Percentiles rank a stretch among this genome's conserved stretches.
Evolutionary conservation across 2,329 filamentous ascomycete species (phyloP).

Genomic region (Aspergillus costaricaensis): DNA sequence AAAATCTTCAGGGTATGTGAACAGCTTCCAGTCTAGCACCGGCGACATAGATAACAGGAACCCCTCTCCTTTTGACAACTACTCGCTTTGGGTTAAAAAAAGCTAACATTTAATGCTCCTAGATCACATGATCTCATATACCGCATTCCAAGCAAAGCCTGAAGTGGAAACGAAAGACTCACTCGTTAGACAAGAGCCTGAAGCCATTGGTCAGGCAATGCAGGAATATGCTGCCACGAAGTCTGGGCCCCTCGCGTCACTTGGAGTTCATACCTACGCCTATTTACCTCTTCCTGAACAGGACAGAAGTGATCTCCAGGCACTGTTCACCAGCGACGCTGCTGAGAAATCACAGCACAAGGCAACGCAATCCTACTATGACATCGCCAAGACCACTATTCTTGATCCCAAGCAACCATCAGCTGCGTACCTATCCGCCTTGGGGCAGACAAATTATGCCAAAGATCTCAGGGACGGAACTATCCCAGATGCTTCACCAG

Average conservation of each 20-base stretch:
- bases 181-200: constrained; percentile 9
- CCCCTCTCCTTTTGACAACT: background rate
- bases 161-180: constrained; percentile 9
- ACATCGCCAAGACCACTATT: constrained; percentile 6
- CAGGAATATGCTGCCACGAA: constrained; percentile 8
- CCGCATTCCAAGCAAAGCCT: constrained; percentile 11
- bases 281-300: constrained; percentile 6
- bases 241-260: constrained; percentile 8
- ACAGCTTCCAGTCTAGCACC: background rate
- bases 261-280: constrained; percentile 10
- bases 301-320: constrained; percentile 2
- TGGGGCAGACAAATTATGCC: constrained; percentile 13
- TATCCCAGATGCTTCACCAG: constrained; percentile 9
- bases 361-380: constrained; percentile 2
- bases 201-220: constrained; percentile 6
- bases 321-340: background rate
- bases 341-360: background rate
- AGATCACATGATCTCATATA: constrained; percentile 14
- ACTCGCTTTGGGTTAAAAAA: background rate
- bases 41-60: background rate
- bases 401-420: constrained; percentile 13
- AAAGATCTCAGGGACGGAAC: constrained; percentile 12
- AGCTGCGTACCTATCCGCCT: constrained; percentile 11
- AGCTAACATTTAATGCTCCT: background rate
- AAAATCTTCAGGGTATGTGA: constrained; percentile 12